phyloP scores from a whole-genome alignment of 2,329 filamentous ascomycete species.

The Clonostachys rhizophaga region DNA sequence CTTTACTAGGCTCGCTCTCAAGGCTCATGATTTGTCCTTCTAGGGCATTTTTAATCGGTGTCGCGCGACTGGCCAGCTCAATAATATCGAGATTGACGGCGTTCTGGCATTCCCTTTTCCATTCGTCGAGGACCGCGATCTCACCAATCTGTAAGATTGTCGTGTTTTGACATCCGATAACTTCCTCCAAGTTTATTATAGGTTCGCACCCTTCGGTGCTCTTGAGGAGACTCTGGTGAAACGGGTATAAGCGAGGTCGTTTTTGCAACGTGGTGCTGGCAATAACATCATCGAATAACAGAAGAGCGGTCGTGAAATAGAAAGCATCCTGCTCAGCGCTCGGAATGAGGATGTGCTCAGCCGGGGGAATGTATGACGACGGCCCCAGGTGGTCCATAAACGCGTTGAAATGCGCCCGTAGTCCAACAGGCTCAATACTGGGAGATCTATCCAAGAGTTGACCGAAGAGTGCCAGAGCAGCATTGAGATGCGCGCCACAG shows the following conservation, averaged over 20 bases:
- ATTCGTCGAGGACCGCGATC: neutral
- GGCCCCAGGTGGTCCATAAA: too few relatives aligned
- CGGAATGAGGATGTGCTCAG: neutral
- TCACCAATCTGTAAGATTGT: neutral
- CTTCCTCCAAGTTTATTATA: neutral
- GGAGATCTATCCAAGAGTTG: too few relatives aligned
- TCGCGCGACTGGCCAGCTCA: too few relatives aligned
- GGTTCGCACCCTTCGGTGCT: neutral
- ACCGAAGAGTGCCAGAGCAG: too few relatives aligned
- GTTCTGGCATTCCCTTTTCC: neutral
- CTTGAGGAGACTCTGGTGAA: neutral
- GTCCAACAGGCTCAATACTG: too few relatives aligned
- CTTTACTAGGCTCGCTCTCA: too few relatives aligned
- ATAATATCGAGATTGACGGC: neutral
- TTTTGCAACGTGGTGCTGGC: neutral
- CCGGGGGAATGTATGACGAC: too few relatives aligned
- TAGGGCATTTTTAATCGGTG: too few relatives aligned
- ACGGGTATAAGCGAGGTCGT: neutral
- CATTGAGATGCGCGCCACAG: too few relatives aligned
- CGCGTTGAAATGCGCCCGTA: too few relatives aligned
- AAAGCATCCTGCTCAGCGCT: conserved; percentile 26
- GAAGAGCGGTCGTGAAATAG: conserved; percentile 23
- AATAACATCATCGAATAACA: conserved; percentile 16
- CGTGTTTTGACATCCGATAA: neutral
- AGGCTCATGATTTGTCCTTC: too few relatives aligned